Evolutionary conservation across 75 land plant species (phyloP).

Genomic region (Pinus albicaulis): DNA sequence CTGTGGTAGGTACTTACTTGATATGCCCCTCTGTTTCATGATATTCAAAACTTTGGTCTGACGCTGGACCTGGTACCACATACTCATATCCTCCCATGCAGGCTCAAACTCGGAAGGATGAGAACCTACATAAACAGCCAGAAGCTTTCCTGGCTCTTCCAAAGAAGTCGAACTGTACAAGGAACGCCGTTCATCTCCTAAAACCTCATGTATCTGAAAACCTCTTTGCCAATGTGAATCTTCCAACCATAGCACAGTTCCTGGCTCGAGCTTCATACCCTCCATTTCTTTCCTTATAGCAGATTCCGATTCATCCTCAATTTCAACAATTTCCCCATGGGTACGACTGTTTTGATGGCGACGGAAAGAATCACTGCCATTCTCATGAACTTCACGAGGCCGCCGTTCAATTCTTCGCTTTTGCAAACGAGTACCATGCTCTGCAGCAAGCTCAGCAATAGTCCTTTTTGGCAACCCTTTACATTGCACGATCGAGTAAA

Average conservation of each 20-base stretch:
- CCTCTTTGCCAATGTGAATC: conserved; percentile 11
- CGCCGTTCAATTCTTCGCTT: conserved; percentile 57
- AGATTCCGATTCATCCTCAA: conserved; percentile 24
- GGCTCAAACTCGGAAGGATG: conserved; percentile 30
- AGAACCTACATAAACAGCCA: conserved; percentile 70
- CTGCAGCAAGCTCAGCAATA: conserved; percentile 61
- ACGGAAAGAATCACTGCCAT: conserved; percentile 29
- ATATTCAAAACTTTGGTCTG: conserved; percentile 80
- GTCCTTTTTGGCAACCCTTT: conserved; percentile 62
- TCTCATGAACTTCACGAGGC: conserved; percentile 37
- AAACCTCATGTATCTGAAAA: conserved; percentile 40
- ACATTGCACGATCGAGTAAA: conserved; percentile 63
- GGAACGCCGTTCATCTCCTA: conserved; percentile 35
- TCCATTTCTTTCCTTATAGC: conserved; percentile 14
- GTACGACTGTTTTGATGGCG: conserved; percentile 22
- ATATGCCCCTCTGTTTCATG: conserved; percentile 68
- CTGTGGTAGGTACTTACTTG: conserved; percentile 67
- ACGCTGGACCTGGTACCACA: conserved; percentile 86
- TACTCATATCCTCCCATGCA: conserved; percentile 88
- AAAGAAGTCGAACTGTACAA: conserved; percentile 52
- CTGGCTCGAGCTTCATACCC: conserved; percentile 54
- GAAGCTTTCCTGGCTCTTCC: conserved; percentile 38
- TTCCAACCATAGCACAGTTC: conserved; percentile 27
- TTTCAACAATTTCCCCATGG: conserved; percentile 50
- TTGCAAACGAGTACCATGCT: conserved; percentile 58